Conservation (phyloP, 768 basidiomycete genomes). For the Postia placenta region DNA sequence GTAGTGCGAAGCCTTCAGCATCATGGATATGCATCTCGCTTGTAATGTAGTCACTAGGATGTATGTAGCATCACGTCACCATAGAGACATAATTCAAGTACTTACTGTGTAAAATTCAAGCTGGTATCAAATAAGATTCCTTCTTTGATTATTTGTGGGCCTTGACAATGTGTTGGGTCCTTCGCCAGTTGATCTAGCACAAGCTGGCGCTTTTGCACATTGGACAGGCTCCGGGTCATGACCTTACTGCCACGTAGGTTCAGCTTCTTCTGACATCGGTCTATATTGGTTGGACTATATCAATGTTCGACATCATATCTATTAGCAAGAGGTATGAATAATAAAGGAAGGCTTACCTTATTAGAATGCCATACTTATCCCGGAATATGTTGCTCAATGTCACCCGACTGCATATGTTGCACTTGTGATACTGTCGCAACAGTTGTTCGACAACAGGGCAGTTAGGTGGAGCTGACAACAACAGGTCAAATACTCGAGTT, state of each 20-base stretch:
- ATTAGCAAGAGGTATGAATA: not conserved
- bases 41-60: not conserved
- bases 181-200: not conserved
- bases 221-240: not conserved
- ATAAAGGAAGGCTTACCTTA: not conserved
- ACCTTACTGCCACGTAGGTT: not conserved
- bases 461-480: not conserved
- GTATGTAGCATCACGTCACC: not conserved
- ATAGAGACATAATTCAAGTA: not conserved
- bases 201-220: not conserved
- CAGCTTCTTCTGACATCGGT: not conserved
- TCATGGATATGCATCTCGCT: not conserved
- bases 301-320: no score
- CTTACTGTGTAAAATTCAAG: not conserved
- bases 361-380: not conserved
- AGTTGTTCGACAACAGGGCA: not conserved
- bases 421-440: not conserved
- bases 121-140: not conserved
- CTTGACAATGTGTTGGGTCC: not conserved
- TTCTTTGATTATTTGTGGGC: not conserved
- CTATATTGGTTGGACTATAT: not conserved
- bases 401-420: not conserved
- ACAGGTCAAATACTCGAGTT: not conserved
- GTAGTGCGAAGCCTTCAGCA: not conserved
- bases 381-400: not conserved